Evolutionary conservation across 2,329 filamentous ascomycete species (phyloP).

Genomic region (Calonectria hongkongensis): DNA sequence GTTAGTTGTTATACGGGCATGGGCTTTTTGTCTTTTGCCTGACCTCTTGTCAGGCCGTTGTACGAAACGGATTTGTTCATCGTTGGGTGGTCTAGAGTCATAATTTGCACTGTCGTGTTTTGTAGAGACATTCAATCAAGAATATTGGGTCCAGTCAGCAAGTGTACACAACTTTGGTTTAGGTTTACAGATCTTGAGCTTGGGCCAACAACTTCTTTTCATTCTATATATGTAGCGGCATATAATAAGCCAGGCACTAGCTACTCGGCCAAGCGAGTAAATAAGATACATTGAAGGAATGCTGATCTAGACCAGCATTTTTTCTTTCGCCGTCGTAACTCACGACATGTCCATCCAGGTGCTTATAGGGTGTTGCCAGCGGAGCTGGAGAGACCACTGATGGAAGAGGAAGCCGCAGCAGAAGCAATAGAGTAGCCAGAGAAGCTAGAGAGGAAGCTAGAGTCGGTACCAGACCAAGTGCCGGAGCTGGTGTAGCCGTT

Average conservation of each 20-base stretch:
- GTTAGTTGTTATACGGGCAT: slow-evolving; percentile 19
- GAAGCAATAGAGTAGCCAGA: slow-evolving; percentile 71
- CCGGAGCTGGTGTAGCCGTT: slow-evolving; percentile 69
- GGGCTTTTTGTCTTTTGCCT: slow-evolving; percentile 29
- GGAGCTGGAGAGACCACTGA: slow-evolving; percentile 63
- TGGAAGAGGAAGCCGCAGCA: slow-evolving; percentile 60
- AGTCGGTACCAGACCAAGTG: slow-evolving; percentile 63
- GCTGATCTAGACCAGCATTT: slow-evolving; percentile 11
- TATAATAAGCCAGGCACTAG: slow-evolving; percentile 7
- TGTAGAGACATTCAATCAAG: not conserved
- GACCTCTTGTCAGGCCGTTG: not conserved
- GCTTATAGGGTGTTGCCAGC: slow-evolving; percentile 67
- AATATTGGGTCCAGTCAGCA: not conserved
- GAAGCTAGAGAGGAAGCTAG: slow-evolving; percentile 70
- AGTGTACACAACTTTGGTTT: not conserved
- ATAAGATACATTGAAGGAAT: slow-evolving; percentile 38
- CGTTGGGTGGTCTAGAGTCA: slow-evolving; percentile 35
- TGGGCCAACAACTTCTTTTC: slow-evolving; percentile 15
- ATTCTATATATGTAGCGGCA: slow-evolving; percentile 14
- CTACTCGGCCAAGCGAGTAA: slow-evolving; percentile 18
- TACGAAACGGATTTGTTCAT: slow-evolving; percentile 34
- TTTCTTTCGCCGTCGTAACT: slow-evolving; percentile 9
- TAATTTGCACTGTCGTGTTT: slow-evolving; percentile 22
- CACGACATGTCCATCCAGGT: not conserved
- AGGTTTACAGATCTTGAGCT: not conserved